Evolutionary conservation across 257 asterid genomes (phyloP).

Genomic region (Eustoma russellianum): DNA sequence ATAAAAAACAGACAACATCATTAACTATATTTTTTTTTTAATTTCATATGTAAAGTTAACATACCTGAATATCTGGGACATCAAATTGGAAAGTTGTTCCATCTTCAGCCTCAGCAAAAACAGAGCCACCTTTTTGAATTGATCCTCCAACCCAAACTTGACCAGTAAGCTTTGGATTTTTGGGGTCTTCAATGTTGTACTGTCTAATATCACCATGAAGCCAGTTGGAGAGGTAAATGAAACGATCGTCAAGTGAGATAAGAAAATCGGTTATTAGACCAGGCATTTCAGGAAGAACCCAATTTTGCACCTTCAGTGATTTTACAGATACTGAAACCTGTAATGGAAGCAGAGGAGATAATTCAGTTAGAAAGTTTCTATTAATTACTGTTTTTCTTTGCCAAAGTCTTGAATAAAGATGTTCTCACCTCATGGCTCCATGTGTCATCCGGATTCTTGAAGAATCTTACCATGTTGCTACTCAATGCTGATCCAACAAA

Average conservation of each 20-base stretch:
- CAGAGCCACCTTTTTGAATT: slow-evolving; percentile 54
- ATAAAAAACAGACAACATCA: no score
- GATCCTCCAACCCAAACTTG: slow-evolving; percentile 81
- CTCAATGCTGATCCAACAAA: slow-evolving; percentile 87
- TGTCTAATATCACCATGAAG: slow-evolving; percentile 94
- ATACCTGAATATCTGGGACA: slow-evolving; percentile 72
- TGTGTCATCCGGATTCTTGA: slow-evolving; percentile 63
- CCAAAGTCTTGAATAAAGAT: no score
- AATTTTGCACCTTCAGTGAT: slow-evolving; percentile 67
- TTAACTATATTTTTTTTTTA: no score
- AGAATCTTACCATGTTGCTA: slow-evolving; percentile 82
- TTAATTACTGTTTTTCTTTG: not conserved
- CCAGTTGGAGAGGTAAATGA: slow-evolving; percentile 74
- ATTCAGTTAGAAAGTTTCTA: not conserved
- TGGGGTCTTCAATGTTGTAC: slow-evolving; percentile 75
- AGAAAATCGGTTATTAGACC: slow-evolving; percentile 77
- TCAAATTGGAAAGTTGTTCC: slow-evolving; percentile 70
- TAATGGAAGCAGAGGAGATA: slow-evolving; percentile 6
- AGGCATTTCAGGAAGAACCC: slow-evolving; percentile 90
- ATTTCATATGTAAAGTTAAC: not conserved
- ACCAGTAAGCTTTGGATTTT: slow-evolving; percentile 55
- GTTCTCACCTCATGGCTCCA: slow-evolving; percentile 82
- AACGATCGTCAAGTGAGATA: slow-evolving; percentile 71
- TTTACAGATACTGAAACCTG: slow-evolving; percentile 55
- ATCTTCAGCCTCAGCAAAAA: slow-evolving; percentile 63